These are phyloP conservation scores for Prunus mongolica DNA, from an alignment of 306 rosid genomes.

Conservation along the genomic window DNA sequence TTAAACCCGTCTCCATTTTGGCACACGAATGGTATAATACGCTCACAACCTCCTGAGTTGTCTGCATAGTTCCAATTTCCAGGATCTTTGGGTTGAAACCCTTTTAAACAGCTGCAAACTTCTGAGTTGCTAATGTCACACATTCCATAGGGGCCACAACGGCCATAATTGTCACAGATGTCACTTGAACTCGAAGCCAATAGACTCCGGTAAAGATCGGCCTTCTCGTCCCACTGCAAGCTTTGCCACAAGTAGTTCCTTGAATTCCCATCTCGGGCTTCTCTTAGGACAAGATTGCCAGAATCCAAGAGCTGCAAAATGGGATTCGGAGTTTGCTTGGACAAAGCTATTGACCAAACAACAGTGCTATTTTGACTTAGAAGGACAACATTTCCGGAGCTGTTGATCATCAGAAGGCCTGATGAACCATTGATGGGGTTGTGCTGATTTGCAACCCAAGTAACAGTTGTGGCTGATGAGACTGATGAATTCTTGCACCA, in stretches of 20 bases:
- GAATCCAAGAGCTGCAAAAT: slow-evolving; percentile 5
- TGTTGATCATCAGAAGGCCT: neutral
- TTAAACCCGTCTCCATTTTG: slow-evolving; percentile 20
- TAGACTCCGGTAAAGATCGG: slow-evolving; percentile 30
- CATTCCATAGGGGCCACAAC: slow-evolving; percentile 32
- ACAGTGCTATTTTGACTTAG: neutral
- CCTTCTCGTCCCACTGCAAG: slow-evolving; percentile 26
- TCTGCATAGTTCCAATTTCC: slow-evolving; percentile 25
- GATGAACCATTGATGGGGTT: neutral
- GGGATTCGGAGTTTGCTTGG: neutral
- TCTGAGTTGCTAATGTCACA: slow-evolving; percentile 18
- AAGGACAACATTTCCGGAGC: neutral
- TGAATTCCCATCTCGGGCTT: neutral
- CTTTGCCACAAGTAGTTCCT: neutral
- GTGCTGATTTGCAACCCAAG: neutral
- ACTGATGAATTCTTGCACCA: neutral
- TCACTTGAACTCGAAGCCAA: slow-evolving; percentile 21
- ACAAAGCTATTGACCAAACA: neutral
- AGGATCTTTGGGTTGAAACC: slow-evolving; percentile 31
- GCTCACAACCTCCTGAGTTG: slow-evolving; percentile 43
- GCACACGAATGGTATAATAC: slow-evolving; percentile 29
- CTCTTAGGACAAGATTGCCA: slow-evolving; percentile 19
- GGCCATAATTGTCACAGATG: neutral
- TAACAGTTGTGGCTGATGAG: neutral
- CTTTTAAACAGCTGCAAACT: slow-evolving; percentile 32